Conservation (phyloP, 163 green algal genomes). For the Scenedesmus sp. region DNA sequence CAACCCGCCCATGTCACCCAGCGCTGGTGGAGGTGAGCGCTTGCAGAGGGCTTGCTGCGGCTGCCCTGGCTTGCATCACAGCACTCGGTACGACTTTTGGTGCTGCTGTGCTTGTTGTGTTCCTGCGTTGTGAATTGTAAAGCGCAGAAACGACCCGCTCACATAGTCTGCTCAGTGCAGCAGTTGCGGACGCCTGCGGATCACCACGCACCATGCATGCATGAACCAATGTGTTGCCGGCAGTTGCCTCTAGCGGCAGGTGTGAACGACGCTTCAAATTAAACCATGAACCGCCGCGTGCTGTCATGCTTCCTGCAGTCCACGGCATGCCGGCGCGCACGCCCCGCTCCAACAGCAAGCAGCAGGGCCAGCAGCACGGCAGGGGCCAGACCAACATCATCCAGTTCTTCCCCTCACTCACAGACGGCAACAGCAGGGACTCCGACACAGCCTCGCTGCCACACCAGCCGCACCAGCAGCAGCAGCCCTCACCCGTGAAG, state of each 20-base stretch:
- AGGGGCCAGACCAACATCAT: conserved; percentile 54
- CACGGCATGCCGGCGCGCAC: not conserved
- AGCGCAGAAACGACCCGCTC: too few species aligned
- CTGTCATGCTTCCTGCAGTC: not conserved
- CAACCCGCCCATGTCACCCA: conserved; percentile 34
- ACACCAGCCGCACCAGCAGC: conserved; percentile 20
- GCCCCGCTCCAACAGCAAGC: conserved; percentile 41
- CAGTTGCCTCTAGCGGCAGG: not conserved
- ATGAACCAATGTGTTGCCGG: not conserved
- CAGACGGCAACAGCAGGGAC: conserved; percentile 52
- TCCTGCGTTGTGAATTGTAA: not conserved
- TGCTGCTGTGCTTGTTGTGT: not conserved
- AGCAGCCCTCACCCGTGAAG: not conserved
- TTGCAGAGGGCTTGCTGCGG: not conserved
- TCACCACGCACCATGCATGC: not conserved
- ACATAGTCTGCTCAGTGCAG: not conserved
- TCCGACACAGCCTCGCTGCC: conserved; percentile 21
- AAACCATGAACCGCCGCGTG: not conserved
- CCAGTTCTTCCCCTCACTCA: conserved; percentile 40
- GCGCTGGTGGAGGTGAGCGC: not conserved
- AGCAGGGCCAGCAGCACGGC: conserved; percentile 19
- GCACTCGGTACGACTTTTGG: not conserved
- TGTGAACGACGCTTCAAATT: too few species aligned
- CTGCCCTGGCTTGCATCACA: not conserved
- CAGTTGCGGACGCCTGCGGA: not conserved